A percentile compares a stretch with the other conserved stretches of the same genome.
phyloP scores from a whole-genome alignment of 768 basidiomycete species.

The Pulveroboletus frians region DNA sequence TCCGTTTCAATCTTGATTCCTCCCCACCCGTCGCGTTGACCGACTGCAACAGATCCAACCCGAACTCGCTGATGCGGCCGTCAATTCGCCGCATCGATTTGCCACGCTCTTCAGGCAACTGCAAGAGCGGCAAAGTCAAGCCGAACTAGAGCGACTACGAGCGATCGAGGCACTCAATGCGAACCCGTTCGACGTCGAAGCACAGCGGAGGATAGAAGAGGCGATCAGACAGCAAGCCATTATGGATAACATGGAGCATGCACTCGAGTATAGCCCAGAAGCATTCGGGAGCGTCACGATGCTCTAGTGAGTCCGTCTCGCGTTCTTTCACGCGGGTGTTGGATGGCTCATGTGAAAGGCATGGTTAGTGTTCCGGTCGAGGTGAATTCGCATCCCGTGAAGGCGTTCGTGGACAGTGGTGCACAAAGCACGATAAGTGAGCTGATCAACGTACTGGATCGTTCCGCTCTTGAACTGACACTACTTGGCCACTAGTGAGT shows the following conservation, averaged over 20 bases:
- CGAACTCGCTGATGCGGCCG: constrained; percentile 71
- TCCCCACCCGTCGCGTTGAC: background rate
- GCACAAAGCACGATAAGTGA: constrained; percentile 95
- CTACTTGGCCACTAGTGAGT: constrained; percentile 53
- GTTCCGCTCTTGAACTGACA: constrained; percentile 3
- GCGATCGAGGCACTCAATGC: constrained; percentile 70
- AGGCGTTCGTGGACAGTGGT: constrained; percentile 97
- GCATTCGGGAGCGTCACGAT: constrained; percentile 91
- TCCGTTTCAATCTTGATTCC: constrained; percentile 21
- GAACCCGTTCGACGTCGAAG: constrained; percentile 88
- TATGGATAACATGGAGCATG: constrained; percentile 89
- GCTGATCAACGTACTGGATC: constrained; percentile 20
- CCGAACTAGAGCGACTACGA: constrained; percentile 52
- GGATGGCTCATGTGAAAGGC: constrained; percentile 8
- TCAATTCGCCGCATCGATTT: constrained; percentile 66
- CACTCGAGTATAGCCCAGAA: constrained; percentile 90
- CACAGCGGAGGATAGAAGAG: constrained; percentile 91
- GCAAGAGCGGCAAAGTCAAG: constrained; percentile 47
- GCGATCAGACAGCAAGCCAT: constrained; percentile 86
- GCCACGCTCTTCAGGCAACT: constrained; percentile 64
- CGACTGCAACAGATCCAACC: constrained; percentile 57
- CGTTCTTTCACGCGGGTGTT: background rate
- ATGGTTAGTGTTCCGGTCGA: constrained; percentile 74
- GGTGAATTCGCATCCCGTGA: constrained; percentile 85
- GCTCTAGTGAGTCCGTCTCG: constrained; percentile 74